Evolutionary conservation across 768 basidiomycete species (phyloP).

Genomic region (Strobilomyces dryophilus): DNA sequence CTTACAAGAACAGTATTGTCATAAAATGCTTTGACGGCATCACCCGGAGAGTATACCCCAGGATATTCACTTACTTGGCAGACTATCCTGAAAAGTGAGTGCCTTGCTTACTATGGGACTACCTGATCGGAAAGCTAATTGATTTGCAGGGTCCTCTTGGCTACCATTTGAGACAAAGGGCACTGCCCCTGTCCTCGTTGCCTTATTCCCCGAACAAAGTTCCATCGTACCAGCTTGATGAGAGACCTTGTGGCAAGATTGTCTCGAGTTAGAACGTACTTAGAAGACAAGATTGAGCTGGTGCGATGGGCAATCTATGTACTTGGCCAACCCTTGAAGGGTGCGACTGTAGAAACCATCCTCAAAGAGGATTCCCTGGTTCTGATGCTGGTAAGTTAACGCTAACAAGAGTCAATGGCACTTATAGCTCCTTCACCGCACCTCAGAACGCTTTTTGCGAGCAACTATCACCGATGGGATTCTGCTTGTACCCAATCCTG

Average conservation of each 20-base stretch:
- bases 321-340: neutral
- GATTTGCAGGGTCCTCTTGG: neutral
- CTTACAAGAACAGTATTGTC: neutral
- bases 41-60: neutral
- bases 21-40: neutral
- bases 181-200: neutral
- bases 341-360: neutral
- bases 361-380: neutral
- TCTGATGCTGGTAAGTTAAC: neutral
- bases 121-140: no score
- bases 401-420: no score
- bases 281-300: neutral
- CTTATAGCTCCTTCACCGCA: neutral
- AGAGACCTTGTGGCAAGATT: neutral
- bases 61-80: neutral
- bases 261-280: neutral
- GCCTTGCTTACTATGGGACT: neutral
- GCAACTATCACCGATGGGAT: neutral
- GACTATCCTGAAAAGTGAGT: neutral
- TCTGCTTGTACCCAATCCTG: neutral
- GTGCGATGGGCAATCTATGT: neutral
- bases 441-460: neutral
- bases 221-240: neutral
- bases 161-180: neutral
- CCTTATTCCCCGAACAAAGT: neutral